These are phyloP conservation scores for Aspergillus leporis DNA, from an alignment of 495 filamentous ascomycete genomes.

Conservation along the genomic window DNA sequence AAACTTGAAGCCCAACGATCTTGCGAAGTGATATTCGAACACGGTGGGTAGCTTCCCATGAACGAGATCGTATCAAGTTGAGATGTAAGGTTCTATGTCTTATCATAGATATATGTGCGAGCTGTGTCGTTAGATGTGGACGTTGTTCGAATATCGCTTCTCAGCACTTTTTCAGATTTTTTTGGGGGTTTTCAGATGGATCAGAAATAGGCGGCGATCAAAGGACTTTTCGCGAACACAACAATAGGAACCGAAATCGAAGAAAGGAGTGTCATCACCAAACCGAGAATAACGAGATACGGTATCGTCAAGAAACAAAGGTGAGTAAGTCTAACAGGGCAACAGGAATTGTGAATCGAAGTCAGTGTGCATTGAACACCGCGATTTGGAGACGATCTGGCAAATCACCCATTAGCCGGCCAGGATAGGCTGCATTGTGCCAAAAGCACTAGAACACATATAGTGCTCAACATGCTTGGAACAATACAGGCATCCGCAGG, in stretches of 20 bases:
- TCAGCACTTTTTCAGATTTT: conserved; percentile 38
- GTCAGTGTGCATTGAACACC: conserved; percentile 11
- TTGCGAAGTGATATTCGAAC: conserved; percentile 19
- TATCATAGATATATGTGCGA: conserved; percentile 19
- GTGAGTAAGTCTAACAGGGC: conserved; percentile 16
- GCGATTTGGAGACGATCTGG: conserved; percentile 7
- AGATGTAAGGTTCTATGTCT: conserved; percentile 12
- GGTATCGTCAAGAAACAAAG: conserved; percentile 37
- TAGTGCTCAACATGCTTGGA: conserved; percentile 63
- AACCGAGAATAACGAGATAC: conserved; percentile 30
- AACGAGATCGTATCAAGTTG: conserved; percentile 21
- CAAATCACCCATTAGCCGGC: conserved; percentile 29
- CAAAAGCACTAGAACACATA: conserved; percentile 59
- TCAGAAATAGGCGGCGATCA: conserved; percentile 25
- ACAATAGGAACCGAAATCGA: conserved; percentile 22
- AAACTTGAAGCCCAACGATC: conserved; percentile 18
- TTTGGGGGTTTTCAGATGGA: conserved; percentile 16
- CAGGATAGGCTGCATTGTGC: conserved; percentile 59
- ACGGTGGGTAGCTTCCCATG: conserved; percentile 16
- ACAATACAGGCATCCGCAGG: conserved; percentile 71
- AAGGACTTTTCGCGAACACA: conserved; percentile 40
- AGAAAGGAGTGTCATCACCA: conserved; percentile 33
- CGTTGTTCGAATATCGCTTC: conserved; percentile 35
- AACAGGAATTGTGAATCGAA: conserved; percentile 32
- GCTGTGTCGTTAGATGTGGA: conserved; percentile 22